These are phyloP conservation scores for Talaromyces islandicus DNA, from an alignment of 2,329 filamentous ascomycete genomes.

Conservation along the genomic window DNA sequence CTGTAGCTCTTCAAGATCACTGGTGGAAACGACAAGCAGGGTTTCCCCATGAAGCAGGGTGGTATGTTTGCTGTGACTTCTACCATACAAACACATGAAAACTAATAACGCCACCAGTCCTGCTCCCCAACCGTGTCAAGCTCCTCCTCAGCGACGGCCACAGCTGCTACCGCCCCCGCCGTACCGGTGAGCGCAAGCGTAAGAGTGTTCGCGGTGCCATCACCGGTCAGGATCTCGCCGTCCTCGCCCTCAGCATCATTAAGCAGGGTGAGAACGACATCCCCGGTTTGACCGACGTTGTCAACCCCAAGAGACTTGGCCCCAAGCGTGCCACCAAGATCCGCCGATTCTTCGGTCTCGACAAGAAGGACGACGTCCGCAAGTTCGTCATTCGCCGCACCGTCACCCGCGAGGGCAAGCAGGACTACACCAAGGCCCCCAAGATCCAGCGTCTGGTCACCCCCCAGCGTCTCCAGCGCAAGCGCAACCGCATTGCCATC, in stretches of 20 bases:
- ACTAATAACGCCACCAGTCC: constrained; percentile 29
- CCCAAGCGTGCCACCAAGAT: constrained; percentile 99
- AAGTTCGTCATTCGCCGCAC: constrained; percentile 99
- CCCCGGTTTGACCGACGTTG: constrained; percentile 93
- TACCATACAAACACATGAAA: not conserved
- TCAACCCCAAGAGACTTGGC: constrained; percentile 98
- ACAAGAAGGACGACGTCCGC: constrained; percentile 99
- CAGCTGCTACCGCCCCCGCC: constrained; percentile 97
- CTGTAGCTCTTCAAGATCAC: constrained; percentile 84
- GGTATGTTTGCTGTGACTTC: constrained; percentile 32
- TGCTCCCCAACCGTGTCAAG: constrained; percentile 97
- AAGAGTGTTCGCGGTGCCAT: constrained; percentile 99
- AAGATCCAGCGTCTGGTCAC: constrained; percentile 99
- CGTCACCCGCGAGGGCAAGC: constrained; percentile 92
- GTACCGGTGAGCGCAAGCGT: constrained; percentile 97
- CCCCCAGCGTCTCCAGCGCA: constrained; percentile 99
- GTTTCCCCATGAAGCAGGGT: constrained; percentile 99
- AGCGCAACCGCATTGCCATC: constrained; percentile 95
- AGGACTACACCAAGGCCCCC: constrained; percentile 99
- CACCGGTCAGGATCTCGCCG: constrained; percentile 89
- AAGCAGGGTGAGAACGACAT: constrained; percentile 96
- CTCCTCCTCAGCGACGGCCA: constrained; percentile 94
- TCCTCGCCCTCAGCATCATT: constrained; percentile 89
- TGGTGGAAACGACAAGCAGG: constrained; percentile 99
- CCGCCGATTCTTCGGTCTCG: constrained; percentile 98